Conservation (phyloP, 345 rosid species). For the Euphorbia pulcherrima region DNA sequence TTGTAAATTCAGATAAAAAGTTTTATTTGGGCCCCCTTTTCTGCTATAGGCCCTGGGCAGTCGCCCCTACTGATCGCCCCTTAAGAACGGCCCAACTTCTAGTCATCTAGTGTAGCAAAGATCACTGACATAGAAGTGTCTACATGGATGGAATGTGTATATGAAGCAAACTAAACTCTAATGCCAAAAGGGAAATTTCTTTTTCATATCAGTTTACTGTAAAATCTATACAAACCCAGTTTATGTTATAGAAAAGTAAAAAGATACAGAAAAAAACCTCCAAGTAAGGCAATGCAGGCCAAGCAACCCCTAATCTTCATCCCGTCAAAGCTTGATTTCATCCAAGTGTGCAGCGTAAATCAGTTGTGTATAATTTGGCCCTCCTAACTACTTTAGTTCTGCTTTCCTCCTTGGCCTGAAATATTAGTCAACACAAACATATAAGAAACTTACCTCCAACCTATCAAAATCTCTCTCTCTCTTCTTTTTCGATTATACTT, state of each 20-base stretch:
- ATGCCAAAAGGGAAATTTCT: not conserved
- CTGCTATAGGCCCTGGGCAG: too few species aligned
- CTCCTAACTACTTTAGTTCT: constrained; percentile 42
- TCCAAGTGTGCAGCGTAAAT: constrained; percentile 25
- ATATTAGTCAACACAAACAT: constrained; percentile 42
- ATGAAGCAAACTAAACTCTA: not conserved
- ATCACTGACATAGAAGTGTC: too few species aligned
- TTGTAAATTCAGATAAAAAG: too few species aligned
- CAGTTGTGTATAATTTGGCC: constrained; percentile 27
- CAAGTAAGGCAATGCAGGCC: constrained; percentile 13
- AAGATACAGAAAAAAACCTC: constrained; percentile 38
- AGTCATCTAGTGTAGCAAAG: not conserved
- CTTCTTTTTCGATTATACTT: constrained; percentile 2
- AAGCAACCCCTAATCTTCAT: constrained; percentile 25
- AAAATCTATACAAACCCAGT: constrained; percentile 29
- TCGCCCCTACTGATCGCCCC: too few species aligned
- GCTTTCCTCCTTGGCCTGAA: constrained; percentile 78
- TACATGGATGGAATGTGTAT: not conserved
- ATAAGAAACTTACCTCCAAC: constrained; percentile 33
- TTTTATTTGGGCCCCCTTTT: too few species aligned
- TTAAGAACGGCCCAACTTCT: too few species aligned
- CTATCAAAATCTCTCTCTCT: constrained; percentile 20
- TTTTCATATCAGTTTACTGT: constrained; percentile 15
- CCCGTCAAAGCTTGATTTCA: constrained; percentile 28
- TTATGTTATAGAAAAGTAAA: not conserved